Evolutionary conservation across 1,139 yeast species (phyloP), one percentile per base, ranked within the genome.

Genomic region (Groenewaldozyma sp.): DNA sequence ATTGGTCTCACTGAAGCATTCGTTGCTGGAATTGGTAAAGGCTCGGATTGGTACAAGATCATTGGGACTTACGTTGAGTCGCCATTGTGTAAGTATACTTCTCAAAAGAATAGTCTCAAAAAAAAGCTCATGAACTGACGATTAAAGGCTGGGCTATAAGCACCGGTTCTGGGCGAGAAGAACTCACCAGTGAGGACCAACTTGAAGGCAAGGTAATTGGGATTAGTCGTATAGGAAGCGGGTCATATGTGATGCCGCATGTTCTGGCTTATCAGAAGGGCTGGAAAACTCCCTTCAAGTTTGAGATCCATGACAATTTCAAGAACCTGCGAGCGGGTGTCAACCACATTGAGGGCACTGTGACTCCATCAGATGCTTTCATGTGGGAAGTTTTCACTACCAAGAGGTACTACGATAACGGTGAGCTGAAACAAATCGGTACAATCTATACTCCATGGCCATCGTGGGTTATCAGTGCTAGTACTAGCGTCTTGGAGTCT

Each of bases 361-460:
- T 59, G n/a, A 59, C 63, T 27, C 60, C 68, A 18, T 70, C 82
- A 36, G 96, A 87, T 57, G 94, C 93, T 1, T 87, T 87, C 61
- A 82, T 87, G 94, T 87, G 96, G 96, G 96, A 87, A 55, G 74
- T 82, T 58, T 87, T 86, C 65, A 87, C 96, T 4, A 76, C 88
- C 34, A 87, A 86, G 56, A 78, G 74, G 58, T 87, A 83, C 63
- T 84, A 82, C 57, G 95, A 84, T 54, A 71, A 64, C 43, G 71
- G 75, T 13, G 95, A 86, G 53, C 78, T 87, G 62, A 83, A 82
- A 59, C 69, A 74, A 51, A 77, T 87, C 46, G 96, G 95, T 9
- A 84, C 82, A 50, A 84, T 87, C 40, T 82, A 82, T 60, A 87
- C 96, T 0, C 96, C 96, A 7, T 87, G 96, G 96, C 91, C 96